These are phyloP conservation scores for Fusarium sp. DNA, from an alignment of 2,329 filamentous ascomycete species.

Conservation along the genomic window DNA sequence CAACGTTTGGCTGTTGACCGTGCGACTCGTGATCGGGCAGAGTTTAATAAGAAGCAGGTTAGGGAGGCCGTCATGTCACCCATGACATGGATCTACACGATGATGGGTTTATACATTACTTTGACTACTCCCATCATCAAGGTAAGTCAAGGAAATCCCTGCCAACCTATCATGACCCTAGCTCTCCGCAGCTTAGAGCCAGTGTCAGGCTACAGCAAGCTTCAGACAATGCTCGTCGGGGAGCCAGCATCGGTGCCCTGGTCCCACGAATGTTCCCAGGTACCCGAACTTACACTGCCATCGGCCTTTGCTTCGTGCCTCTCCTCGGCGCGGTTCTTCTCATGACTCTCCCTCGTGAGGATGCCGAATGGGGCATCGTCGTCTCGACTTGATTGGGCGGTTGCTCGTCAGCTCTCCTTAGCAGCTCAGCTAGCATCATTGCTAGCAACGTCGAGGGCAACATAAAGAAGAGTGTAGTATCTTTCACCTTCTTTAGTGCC, in stretches of 20 bases:
- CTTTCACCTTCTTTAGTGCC: conserved; percentile 61
- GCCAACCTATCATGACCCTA: accelerated
- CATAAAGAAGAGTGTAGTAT: conserved; percentile 59
- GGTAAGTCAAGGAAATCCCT: accelerated
- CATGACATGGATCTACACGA: conserved; percentile 49
- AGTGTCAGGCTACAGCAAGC: conserved; percentile 57
- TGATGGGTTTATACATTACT: conserved; percentile 51
- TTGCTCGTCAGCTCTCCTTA: background rate
- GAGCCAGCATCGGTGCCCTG: conserved; percentile 57
- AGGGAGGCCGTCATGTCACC: conserved; percentile 55
- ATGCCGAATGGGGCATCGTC: conserved; percentile 59
- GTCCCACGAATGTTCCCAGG: conserved; percentile 52
- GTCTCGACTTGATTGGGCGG: conserved; percentile 56
- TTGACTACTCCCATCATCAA: background rate
- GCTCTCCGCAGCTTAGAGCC: background rate
- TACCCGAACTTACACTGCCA: conserved; percentile 51
- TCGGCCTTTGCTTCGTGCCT: conserved; percentile 54
- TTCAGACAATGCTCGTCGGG: conserved; percentile 58
- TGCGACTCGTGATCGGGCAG: conserved; percentile 50
- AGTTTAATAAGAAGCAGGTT: conserved; percentile 56
- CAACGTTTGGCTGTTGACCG: conserved; percentile 46
- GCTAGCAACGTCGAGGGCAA: conserved; percentile 59
- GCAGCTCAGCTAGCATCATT: background rate
- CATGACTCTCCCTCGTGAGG: conserved; percentile 48
- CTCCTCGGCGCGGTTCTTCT: conserved; percentile 57